These are phyloP conservation scores for Dothideomycetes sp. DNA, from an alignment of 2,329 filamentous ascomycete genomes.

Conservation along the genomic window DNA sequence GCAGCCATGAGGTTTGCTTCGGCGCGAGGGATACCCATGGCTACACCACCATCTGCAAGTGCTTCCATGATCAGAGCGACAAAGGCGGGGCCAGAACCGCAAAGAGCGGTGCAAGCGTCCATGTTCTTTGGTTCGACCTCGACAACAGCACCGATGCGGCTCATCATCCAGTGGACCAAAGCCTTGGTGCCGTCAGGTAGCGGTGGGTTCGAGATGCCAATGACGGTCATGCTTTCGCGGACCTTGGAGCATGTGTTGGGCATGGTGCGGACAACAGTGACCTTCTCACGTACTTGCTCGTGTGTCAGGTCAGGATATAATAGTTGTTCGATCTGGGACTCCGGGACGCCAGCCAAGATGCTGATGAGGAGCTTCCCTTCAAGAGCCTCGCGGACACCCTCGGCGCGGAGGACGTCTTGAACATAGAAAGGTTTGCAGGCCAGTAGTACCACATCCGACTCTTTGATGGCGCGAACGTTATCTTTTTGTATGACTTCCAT, in stretches of 20 bases:
- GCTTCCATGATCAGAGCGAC: constrained; percentile 68
- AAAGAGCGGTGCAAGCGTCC: constrained; percentile 66
- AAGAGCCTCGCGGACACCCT: constrained; percentile 63
- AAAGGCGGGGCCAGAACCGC: constrained; percentile 67
- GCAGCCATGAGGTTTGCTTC: constrained; percentile 71
- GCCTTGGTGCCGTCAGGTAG: constrained; percentile 44
- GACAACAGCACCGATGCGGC: constrained; percentile 60
- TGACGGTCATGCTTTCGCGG: constrained; percentile 70
- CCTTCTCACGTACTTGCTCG: constrained; percentile 37
- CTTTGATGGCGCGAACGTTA: constrained; percentile 57
- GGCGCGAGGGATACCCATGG: constrained; percentile 64
- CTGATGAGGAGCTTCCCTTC: constrained; percentile 72
- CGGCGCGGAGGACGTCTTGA: constrained; percentile 54
- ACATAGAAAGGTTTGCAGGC: constrained; percentile 75
- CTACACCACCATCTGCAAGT: constrained; percentile 66
- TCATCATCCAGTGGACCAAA: constrained; percentile 69
- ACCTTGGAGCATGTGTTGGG: constrained; percentile 76
- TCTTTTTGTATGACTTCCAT: constrained; percentile 57
- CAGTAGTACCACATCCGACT: constrained; percentile 66
- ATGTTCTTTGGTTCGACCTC: constrained; percentile 58
- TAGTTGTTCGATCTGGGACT: constrained; percentile 55
- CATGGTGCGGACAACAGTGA: constrained; percentile 66
- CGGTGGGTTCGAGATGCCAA: constrained; percentile 53
- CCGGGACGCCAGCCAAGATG: constrained; percentile 69
- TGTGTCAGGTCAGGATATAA: constrained; percentile 48